Conservation (phyloP, 805 yeast genomes). For the Komagataella kurtzmanii region DNA sequence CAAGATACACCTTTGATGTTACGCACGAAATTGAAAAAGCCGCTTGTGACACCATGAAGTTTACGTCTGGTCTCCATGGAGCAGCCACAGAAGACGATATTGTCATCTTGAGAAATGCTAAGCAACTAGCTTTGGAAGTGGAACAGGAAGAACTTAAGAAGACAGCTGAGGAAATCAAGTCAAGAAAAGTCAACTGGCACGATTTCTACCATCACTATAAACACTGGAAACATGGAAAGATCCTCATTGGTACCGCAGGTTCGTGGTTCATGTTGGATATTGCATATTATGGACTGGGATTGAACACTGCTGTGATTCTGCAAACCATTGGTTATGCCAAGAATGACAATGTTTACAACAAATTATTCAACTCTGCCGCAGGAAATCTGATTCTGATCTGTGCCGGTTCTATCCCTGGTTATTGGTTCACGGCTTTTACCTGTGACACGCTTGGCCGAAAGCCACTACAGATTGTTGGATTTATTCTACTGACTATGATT, state of each 20-base stretch:
- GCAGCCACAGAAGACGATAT: slow-evolving; percentile 22
- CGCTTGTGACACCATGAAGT: slow-evolving; percentile 28
- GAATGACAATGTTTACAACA: slow-evolving; percentile 25
- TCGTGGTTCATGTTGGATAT: slow-evolving; percentile 74
- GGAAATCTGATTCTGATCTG: slow-evolving; percentile 44
- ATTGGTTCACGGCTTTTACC: slow-evolving; percentile 43
- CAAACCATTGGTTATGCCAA: slow-evolving; percentile 66
- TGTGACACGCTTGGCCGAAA: slow-evolving; percentile 47
- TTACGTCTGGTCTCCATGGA: slow-evolving; percentile 26
- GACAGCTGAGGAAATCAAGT: neutral
- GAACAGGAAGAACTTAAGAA: slow-evolving; percentile 36
- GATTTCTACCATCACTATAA: slow-evolving; percentile 57
- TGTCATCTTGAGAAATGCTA: slow-evolving; percentile 19
- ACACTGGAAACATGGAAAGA: slow-evolving; percentile 69
- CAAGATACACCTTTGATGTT: slow-evolving; percentile 52
- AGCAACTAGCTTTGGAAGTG: slow-evolving; percentile 11
- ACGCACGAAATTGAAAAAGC: slow-evolving; percentile 32
- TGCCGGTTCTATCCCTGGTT: slow-evolving; percentile 53
- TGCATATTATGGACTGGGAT: slow-evolving; percentile 68
- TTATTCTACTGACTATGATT: slow-evolving; percentile 37
- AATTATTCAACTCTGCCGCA: slow-evolving; percentile 29
- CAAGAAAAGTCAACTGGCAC: slow-evolving; percentile 42
- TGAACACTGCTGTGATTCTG: slow-evolving; percentile 60
- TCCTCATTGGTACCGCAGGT: slow-evolving; percentile 66
- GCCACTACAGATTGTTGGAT: slow-evolving; percentile 42